These are phyloP conservation scores for Raphanus raphanistrum DNA, from an alignment of 345 rosid species.

Conservation along the genomic window DNA sequence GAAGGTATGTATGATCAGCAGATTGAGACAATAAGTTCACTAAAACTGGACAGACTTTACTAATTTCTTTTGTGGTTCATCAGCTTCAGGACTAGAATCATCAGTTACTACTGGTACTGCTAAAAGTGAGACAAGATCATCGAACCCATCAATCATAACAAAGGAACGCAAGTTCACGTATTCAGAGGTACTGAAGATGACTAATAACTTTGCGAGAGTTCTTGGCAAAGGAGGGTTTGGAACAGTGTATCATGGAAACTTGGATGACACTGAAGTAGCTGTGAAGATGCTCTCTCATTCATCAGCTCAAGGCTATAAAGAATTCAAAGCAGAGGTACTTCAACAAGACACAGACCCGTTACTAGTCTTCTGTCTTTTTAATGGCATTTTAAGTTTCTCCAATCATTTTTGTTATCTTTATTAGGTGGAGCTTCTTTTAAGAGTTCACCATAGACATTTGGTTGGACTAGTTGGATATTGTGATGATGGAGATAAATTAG, in stretches of 20 bases:
- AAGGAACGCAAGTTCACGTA: conserved; percentile 31
- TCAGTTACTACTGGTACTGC: not conserved
- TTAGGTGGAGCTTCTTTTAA: conserved; percentile 31
- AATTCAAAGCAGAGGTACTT: conserved; percentile 45
- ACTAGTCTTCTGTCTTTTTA: not conserved
- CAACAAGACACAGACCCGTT: not conserved
- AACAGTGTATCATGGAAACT: conserved; percentile 37
- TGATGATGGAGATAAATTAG: conserved; percentile 45
- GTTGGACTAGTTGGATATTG: conserved; percentile 59
- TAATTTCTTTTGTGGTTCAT: not conserved
- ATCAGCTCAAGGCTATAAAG: conserved; percentile 41
- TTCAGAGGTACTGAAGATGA: conserved; percentile 32
- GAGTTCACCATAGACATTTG: conserved; percentile 46
- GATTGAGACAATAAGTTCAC: not conserved
- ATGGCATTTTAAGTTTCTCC: not conserved
- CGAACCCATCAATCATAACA: conserved; percentile 15
- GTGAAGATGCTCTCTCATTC: conserved; percentile 42
- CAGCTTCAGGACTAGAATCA: not conserved
- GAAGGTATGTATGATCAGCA: conserved; percentile 12
- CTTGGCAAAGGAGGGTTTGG: conserved; percentile 45
- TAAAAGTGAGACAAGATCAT: conserved; percentile 5
- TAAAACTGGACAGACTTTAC: not conserved
- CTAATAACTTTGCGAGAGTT: conserved; percentile 37
- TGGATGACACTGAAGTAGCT: conserved; percentile 40
- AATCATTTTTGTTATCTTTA: not conserved